phyloP scores from a whole-genome alignment of 1,284 basidiomycete genomes.

The Ceratorhiza oryzae-sativae region DNA sequence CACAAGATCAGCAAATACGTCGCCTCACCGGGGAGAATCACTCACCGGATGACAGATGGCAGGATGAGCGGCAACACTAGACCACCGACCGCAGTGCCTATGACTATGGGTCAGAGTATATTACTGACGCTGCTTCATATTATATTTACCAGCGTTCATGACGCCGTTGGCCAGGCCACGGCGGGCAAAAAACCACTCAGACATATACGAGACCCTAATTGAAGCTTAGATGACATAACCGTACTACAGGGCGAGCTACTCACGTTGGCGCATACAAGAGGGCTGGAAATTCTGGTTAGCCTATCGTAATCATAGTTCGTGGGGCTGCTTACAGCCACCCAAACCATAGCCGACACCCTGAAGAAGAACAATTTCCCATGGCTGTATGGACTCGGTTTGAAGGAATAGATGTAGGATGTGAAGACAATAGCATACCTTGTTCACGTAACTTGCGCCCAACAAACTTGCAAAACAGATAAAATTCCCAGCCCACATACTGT shows the following conservation, averaged over 20 bases:
- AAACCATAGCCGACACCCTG: conserved; percentile 55
- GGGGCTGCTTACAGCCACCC: conserved; percentile 50
- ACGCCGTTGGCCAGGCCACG: conserved; percentile 56
- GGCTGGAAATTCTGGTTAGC: conserved; percentile 44
- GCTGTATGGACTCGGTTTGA: conserved; percentile 44
- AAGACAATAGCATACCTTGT: conserved; percentile 44
- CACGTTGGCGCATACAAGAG: conserved; percentile 51
- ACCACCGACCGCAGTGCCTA: conserved; percentile 52
- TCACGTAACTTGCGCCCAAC: conserved; percentile 52
- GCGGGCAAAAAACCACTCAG: conserved; percentile 56
- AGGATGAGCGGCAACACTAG: conserved; percentile 51
- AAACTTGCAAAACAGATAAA: conserved; percentile 49
- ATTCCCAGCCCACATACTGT: conserved; percentile 50
- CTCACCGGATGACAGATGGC: conserved; percentile 42
- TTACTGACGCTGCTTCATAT: not conserved
- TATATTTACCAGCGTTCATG: conserved; percentile 52
- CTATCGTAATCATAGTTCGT: not conserved
- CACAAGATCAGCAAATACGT: not conserved
- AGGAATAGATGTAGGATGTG: conserved; percentile 35
- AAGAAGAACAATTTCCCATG: conserved; percentile 50
- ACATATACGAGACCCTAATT: conserved; percentile 51
- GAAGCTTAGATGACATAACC: not conserved
- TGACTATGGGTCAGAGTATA: not conserved
- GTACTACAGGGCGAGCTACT: not conserved
- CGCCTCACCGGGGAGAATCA: not conserved